These are phyloP conservation scores for Pseudopediastrum boryanum DNA, from an alignment of 139 green algal genomes.

Conservation along the genomic window DNA sequence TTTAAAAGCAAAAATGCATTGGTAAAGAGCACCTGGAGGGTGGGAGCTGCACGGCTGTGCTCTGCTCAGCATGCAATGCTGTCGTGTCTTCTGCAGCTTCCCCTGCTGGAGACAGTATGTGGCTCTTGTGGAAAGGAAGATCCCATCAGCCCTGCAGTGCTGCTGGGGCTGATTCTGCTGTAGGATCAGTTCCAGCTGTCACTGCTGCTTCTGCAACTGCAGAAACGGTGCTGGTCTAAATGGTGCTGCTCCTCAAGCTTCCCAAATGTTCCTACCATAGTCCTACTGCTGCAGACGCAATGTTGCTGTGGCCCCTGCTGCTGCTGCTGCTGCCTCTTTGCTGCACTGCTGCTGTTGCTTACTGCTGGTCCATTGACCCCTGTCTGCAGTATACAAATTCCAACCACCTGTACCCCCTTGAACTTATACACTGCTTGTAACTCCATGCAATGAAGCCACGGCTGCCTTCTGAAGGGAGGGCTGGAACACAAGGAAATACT, in stretches of 20 bases:
- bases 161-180: not conserved
- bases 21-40: too few relatives aligned
- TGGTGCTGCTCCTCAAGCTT: not conserved
- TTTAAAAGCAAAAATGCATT: too few relatives aligned
- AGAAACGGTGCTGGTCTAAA: not conserved
- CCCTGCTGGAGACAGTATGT: not conserved
- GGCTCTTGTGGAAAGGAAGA: not conserved
- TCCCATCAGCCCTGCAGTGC: not conserved
- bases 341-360: constrained; percentile 13
- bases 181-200: not conserved
- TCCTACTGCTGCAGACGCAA: not conserved
- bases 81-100: not conserved
- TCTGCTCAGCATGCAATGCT: not conserved
- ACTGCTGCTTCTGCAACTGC: constrained; percentile 6
- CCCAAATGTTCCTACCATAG: too few relatives aligned
- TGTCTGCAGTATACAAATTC: not conserved
- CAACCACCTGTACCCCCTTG: not conserved
- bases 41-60: too few relatives aligned
- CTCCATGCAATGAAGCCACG: too few relatives aligned
- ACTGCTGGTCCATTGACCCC: constrained; percentile 2
- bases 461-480: too few relatives aligned
- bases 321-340: not conserved
- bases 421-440: too few relatives aligned
- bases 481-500: too few relatives aligned
- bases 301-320: not conserved